Conservation (phyloP, 345 rosid genomes). For the Iberis pinnata region DNA sequence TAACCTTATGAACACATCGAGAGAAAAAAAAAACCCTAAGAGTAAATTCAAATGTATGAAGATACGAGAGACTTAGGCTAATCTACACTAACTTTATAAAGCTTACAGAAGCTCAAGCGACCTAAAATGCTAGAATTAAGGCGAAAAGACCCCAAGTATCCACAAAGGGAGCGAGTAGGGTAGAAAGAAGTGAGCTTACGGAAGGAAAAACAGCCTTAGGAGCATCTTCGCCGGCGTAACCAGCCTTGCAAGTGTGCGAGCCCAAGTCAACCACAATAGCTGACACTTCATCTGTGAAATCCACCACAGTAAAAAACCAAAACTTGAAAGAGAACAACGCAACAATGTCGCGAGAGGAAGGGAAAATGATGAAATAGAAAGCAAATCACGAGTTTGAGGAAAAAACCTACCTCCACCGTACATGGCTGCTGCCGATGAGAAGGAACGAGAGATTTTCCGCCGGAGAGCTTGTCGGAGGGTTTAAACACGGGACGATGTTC, state of each 20-base stretch:
- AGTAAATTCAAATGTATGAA: neutral
- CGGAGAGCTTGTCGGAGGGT: slow-evolving; percentile 19
- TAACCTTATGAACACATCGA: slow-evolving; percentile 60
- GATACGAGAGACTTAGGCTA: neutral
- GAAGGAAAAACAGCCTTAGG: slow-evolving; percentile 99
- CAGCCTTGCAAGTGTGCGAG: slow-evolving; percentile 97
- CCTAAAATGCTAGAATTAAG: slow-evolving; percentile 10
- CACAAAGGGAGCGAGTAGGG: neutral
- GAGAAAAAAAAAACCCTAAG: slow-evolving; percentile 22
- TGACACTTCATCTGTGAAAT: slow-evolving; percentile 82
- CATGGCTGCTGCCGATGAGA: slow-evolving; percentile 59
- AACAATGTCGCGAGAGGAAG: neutral
- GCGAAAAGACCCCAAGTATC: too few species aligned
- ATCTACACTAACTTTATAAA: slow-evolving; percentile 6
- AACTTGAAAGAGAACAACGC: neutral
- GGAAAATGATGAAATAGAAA: neutral
- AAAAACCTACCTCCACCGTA: slow-evolving; percentile 88
- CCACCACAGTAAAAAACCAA: slow-evolving; percentile 18
- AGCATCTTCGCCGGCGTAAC: slow-evolving; percentile 99
- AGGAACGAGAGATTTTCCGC: too few species aligned
- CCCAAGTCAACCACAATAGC: slow-evolving; percentile 98
- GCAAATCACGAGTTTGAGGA: neutral
- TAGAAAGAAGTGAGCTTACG: slow-evolving; percentile 35
- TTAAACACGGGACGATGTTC: slow-evolving; percentile 7
- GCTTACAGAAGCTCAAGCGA: slow-evolving; percentile 15